Base-by-base conservation (phyloP, 225 moss, liverwort and hornwort species). In the Anthoceros angustus region DNA sequence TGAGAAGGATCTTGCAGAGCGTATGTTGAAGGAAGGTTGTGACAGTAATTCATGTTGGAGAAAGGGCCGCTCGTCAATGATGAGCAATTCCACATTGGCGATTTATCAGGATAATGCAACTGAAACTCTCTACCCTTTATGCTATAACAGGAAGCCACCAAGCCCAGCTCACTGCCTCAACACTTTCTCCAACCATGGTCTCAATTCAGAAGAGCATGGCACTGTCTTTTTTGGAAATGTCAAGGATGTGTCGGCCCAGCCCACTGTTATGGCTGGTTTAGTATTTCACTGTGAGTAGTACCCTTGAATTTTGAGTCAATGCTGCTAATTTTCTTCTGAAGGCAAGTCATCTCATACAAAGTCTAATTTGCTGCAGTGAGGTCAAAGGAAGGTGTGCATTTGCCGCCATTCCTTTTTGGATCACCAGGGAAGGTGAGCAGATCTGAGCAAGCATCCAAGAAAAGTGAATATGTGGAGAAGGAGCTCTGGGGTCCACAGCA, bases 341-440 rank as follows among this genome's bases (percentile, higher is more conserved):
- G 11, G 10, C 12, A 23, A 55, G 24, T 11, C 25, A 39, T 16
- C 26, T 42, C 21, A 24, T 15, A 43, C 4, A 38, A 20, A 40
- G 2, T 70, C 25, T 62, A 10, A 26, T 41, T 69, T 18, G 62
- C 76, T 72, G 71, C 82, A 98, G 98, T 92, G 49, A 89, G 82
- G 79, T 84, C 98, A 62, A 89, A 75, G 70, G 89, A 89, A 43
- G 74, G 77, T 62, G 67, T 61, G 18, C 92, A 98, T 67, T 75
- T 98, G 66, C 66, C 79, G 7, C 87, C 78, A 14, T 98, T 98
- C 65, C 70, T 79, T 41, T 89, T 98, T 74, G 91, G 88, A 40
- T 78, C 77, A 41, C 82, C 74, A 40, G 81, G 72, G 42, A 80
- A 75, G 70, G 81, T 79, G 68, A 92, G 86, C 70, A 84, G 76